Evolutionary conservation across 352 stramenopile genomes (phyloP), one percentile per base, ranked within the genome.

Genomic region (Globisporangium perplexum): DNA sequence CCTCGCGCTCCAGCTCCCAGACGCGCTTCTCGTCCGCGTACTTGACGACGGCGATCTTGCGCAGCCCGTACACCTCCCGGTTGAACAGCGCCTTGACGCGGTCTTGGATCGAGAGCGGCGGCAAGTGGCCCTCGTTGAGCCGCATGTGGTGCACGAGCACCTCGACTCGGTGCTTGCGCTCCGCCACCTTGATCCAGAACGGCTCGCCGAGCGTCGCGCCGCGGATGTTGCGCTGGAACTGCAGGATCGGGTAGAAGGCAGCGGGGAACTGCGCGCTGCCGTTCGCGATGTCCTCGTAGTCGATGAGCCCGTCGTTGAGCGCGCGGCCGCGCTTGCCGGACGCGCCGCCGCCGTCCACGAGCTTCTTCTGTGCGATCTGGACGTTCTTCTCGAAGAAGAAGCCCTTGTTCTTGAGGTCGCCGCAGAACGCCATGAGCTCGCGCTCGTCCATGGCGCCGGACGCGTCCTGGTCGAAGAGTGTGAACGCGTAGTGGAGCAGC

Each of bases 341-440:
- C 8, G 11, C 31, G 31, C 31, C 31, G 31, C 31, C 51, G 48
- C 63, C 48, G 12, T 60, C 55, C 10, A 50, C 67, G 17, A 89
- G 31, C 42, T 83, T 84, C 53, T 82, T 63, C 41, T 77, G 68
- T 12, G 78, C 78, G 10, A 65, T 68, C 36, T 83, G 67, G 35
- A 87, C 71, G 47, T 89, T 89, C 38, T 78, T 74, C 30, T 62
- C 60, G 45, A 86, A 89, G 50, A 74, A 86, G 42, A 81, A 83
- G 28, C 65, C 67, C 14, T 69, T 60, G 38, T 68, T 78, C 36
- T 78, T 80, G 11, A 86, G 57, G 33, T 75, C 74, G 15, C 74
- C 68, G 45, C 72, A 87, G 48, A 89, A 87, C 1, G 63, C 62
- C 8, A 63, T 47, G 31, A 88, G 60, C 44, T 88, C 77, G 12